A percentile compares a stretch with the other conserved stretches of the same genome.
These are phyloP conservation scores for Thermoascus crustaceus DNA, from an alignment of 2,329 filamentous ascomycete genomes.

Conservation along the genomic window DNA sequence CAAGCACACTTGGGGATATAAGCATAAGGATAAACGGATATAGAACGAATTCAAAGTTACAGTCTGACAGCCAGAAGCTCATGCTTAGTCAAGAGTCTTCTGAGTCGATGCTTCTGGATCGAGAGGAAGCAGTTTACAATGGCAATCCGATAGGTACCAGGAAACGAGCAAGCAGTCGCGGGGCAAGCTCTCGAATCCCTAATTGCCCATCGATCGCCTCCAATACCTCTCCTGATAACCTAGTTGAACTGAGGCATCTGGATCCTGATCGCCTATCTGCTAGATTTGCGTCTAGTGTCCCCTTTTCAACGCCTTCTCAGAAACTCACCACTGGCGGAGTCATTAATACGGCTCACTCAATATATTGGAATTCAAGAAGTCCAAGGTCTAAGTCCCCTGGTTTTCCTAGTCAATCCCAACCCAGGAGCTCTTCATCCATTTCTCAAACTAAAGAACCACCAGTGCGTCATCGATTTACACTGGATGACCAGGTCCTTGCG, in stretches of 20 bases:
- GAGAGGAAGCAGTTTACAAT: slow-evolving; percentile 9
- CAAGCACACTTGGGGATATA: slow-evolving; percentile 7
- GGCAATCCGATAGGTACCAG: no score
- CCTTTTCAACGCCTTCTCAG: no score
- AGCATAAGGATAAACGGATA: slow-evolving; percentile 17
- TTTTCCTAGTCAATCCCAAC: background rate
- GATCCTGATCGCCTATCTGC: no score
- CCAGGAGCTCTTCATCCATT: background rate
- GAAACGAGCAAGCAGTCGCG: no score
- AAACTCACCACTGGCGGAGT: no score
- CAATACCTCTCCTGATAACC: no score
- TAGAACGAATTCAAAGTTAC: slow-evolving; percentile 6
- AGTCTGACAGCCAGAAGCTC: background rate
- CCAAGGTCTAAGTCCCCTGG: background rate
- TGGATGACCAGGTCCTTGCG: slow-evolving; percentile 20
- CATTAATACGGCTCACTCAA: no score
- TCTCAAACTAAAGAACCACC: background rate
- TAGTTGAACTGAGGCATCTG: no score
- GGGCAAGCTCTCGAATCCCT: no score
- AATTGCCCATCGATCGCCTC: no score
- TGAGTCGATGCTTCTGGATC: slow-evolving; percentile 28
- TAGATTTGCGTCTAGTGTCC: no score
- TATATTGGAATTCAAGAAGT: no score
- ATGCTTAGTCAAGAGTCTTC: slow-evolving; percentile 15
- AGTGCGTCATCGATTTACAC: slow-evolving; percentile 14